phyloP scores from a whole-genome alignment of 2,329 filamentous ascomycete species.

The Talaromyces sp. region DNA sequence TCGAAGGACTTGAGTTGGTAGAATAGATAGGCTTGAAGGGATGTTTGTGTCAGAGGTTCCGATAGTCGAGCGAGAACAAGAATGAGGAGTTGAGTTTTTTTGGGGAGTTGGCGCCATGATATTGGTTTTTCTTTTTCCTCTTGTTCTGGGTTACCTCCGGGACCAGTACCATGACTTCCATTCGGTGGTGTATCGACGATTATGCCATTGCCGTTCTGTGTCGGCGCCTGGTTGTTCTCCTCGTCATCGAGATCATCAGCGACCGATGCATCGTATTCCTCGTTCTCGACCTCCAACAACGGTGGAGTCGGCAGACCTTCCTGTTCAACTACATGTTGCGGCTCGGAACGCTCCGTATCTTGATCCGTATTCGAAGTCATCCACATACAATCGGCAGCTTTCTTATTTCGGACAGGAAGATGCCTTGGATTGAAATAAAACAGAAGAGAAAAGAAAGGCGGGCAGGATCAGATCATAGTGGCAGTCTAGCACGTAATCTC shows the following conservation, averaged over 20 bases:
- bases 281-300: not conserved
- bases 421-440: not conserved
- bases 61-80: slow-evolving; percentile 74
- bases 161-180: not conserved
- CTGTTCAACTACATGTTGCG: slow-evolving; percentile 1
- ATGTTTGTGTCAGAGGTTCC: slow-evolving; percentile 78
- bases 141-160: not conserved
- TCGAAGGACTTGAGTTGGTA: slow-evolving; percentile 83
- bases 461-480: not conserved
- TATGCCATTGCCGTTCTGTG: not conserved
- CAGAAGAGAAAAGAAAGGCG: not conserved
- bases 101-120: slow-evolving; percentile 69
- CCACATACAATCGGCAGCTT: not conserved
- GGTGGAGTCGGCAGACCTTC: not conserved
- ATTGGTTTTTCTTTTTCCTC: slow-evolving; percentile 34
- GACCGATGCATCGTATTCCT: not conserved
- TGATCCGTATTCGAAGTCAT: not conserved
- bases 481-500: not conserved
- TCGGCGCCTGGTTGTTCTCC: too few relatives aligned
- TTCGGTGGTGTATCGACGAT: not conserved
- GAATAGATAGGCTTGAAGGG: slow-evolving; percentile 75
- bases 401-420: not conserved
- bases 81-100: slow-evolving; percentile 72
- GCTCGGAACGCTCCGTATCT: not conserved
- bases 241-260: not conserved